These are phyloP conservation scores for Saksenaea oblongispora DNA, from an alignment of 371 early-diverging fungal genomes.

Conservation along the genomic window DNA sequence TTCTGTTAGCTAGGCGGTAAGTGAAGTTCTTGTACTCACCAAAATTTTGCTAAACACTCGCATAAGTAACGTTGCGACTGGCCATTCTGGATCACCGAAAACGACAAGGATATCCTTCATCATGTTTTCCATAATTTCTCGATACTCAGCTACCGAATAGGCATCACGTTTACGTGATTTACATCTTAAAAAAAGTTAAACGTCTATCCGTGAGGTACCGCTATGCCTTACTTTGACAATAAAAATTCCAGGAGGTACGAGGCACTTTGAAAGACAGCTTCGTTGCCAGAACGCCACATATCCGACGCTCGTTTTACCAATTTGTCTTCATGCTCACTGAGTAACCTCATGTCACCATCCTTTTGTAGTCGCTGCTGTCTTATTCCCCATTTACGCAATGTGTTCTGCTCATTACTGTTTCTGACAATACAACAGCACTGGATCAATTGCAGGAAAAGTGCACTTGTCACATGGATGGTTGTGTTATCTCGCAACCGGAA, in stretches of 20 bases:
- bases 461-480: slow-evolving; percentile 75
- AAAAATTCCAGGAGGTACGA: slow-evolving; percentile 68
- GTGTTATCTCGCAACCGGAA: slow-evolving; percentile 67
- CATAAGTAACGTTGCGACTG: slow-evolving; percentile 76
- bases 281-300: slow-evolving; percentile 43
- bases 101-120: slow-evolving; percentile 74
- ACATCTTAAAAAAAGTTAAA: slow-evolving; percentile 38
- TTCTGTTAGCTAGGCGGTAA: background rate
- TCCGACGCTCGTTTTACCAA: slow-evolving; percentile 20
- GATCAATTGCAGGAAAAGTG: slow-evolving; percentile 80
- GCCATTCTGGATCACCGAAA: slow-evolving; percentile 90
- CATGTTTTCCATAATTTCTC: slow-evolving; percentile 67
- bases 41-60: slow-evolving; percentile 65
- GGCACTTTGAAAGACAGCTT: slow-evolving; percentile 62
- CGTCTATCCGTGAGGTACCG: background rate
- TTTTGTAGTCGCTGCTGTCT: slow-evolving; percentile 32
- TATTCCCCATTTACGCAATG: slow-evolving; percentile 37
- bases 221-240: slow-evolving; percentile 48
- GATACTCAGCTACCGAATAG: slow-evolving; percentile 71
- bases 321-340: slow-evolving; percentile 20
- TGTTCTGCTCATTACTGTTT: slow-evolving; percentile 13
- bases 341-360: slow-evolving; percentile 24
- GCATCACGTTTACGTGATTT: slow-evolving; percentile 50
- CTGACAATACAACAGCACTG: slow-evolving; percentile 60
- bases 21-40: too few species aligned